phyloP scores from a whole-genome alignment of 805 yeast species.

The Sungouiella blattae region DNA sequence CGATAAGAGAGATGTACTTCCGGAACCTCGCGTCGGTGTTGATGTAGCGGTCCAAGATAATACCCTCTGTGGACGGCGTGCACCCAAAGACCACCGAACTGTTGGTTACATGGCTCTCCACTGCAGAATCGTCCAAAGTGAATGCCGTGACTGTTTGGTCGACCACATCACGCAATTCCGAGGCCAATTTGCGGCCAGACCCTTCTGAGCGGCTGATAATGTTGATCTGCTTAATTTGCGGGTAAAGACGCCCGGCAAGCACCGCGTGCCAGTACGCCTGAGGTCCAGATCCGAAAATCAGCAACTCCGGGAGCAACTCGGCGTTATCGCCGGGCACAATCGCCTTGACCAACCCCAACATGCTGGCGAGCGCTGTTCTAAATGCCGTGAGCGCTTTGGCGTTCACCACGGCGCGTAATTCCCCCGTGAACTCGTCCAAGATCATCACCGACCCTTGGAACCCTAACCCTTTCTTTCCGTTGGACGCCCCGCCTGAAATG shows the following conservation, averaged over 20 bases:
- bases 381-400: constrained; percentile 62
- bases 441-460: constrained; percentile 56
- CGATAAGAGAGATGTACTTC: constrained; percentile 55
- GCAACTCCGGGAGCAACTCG: constrained; percentile 22
- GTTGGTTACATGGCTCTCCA: constrained; percentile 24
- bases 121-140: constrained; percentile 5
- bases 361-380: constrained; percentile 60
- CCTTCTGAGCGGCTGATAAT: constrained; percentile 42
- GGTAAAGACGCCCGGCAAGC: constrained; percentile 39
- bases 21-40: constrained; percentile 22
- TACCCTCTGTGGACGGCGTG: constrained; percentile 52
- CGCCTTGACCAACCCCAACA: constrained; percentile 41
- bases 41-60: constrained; percentile 32
- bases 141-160: constrained; percentile 10
- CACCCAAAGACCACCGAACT: constrained; percentile 57
- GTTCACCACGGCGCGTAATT: constrained; percentile 49
- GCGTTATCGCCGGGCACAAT: constrained; percentile 19
- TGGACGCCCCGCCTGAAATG: constrained; percentile 48
- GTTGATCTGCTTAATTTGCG: constrained; percentile 36
- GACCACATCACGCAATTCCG: constrained; percentile 24
- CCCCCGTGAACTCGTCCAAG: constrained; percentile 49
- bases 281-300: constrained; percentile 58
- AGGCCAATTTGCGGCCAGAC: constrained; percentile 34
- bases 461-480: constrained; percentile 38
- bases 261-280: constrained; percentile 65